Evolutionary conservation across 2,329 filamentous ascomycete species (phyloP).

Genomic region (Didymella arachidicola): DNA sequence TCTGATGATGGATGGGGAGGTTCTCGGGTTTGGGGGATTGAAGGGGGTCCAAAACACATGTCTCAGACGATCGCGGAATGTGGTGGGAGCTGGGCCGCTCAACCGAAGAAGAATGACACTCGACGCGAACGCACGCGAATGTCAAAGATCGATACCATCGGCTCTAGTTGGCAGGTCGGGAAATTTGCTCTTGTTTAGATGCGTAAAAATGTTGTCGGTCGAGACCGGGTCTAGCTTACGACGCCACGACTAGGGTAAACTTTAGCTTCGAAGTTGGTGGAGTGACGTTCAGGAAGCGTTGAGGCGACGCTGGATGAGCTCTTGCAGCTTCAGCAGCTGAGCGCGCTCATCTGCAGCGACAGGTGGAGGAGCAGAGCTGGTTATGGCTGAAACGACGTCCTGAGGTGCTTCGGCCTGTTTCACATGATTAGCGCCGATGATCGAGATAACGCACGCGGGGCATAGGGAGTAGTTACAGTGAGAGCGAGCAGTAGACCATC

Average conservation of each 20-base stretch:
- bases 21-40: not conserved
- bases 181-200: slow-evolving; percentile 16
- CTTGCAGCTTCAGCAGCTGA: slow-evolving; percentile 42
- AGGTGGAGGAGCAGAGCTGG: slow-evolving; percentile 37
- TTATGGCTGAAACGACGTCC: slow-evolving; percentile 44
- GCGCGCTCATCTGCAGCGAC: slow-evolving; percentile 38
- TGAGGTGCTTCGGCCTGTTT: slow-evolving; percentile 52
- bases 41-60: slow-evolving; percentile 21
- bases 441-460: slow-evolving; percentile 38
- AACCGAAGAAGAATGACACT: slow-evolving; percentile 14
- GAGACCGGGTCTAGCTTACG: slow-evolving; percentile 32
- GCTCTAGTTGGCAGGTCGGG: slow-evolving; percentile 9
- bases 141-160: slow-evolving; percentile 3
- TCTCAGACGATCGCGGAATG: slow-evolving; percentile 24
- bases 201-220: slow-evolving; percentile 27
- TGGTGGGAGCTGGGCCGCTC: slow-evolving; percentile 18
- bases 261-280: slow-evolving; percentile 24
- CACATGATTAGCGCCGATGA: slow-evolving; percentile 48
- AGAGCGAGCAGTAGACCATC: slow-evolving; percentile 65
- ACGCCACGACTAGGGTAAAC: slow-evolving; percentile 29
- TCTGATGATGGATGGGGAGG: not conserved
- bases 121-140: not conserved
- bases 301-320: slow-evolving; percentile 45
- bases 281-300: slow-evolving; percentile 30
- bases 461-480: slow-evolving; percentile 61